A percentile compares a stretch with the other conserved stretches of the same genome.
Evolutionary conservation across 768 basidiomycete species (phyloP).

Genomic region (Hygrocybe punicea): DNA sequence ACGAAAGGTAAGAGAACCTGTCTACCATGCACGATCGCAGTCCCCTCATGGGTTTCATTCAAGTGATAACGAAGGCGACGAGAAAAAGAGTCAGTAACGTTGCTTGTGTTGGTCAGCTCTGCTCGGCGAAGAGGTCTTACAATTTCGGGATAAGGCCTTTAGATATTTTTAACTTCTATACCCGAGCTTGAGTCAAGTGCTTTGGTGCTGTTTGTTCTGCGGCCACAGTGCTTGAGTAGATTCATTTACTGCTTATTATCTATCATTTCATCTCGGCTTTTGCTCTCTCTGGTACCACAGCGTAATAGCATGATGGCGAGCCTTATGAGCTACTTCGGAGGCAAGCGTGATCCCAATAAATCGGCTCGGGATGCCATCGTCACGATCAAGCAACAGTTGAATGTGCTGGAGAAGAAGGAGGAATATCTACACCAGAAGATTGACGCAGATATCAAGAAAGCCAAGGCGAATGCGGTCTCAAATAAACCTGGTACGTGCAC

Average conservation of each 20-base stretch:
- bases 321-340: conserved; percentile 87
- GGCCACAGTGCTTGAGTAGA: background rate
- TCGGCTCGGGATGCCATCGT: conserved; percentile 92
- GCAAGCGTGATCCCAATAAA: conserved; percentile 77
- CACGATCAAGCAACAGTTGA: conserved; percentile 84
- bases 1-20: conserved; percentile 52
- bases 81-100: conserved; percentile 29
- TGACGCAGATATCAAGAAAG: conserved; percentile 90
- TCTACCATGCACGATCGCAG: background rate
- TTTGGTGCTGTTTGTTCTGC: background rate
- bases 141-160: background rate
- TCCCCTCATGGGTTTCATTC: conserved; percentile 12
- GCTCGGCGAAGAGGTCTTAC: background rate
- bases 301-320: conserved; percentile 56
- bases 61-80: conserved; percentile 28
- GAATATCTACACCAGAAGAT: conserved; percentile 95
- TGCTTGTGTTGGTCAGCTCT: background rate
- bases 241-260: background rate
- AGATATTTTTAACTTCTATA: too few relatives aligned
- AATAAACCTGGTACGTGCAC: conserved; percentile 81
- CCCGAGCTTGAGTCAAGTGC: background rate
- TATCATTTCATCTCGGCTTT: background rate
- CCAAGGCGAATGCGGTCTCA: conserved; percentile 85
- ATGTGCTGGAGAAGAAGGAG: conserved; percentile 99
- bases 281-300: background rate